phyloP scores from a whole-genome alignment of 345 rosid genomes.

The Geranium rotundifolium region DNA sequence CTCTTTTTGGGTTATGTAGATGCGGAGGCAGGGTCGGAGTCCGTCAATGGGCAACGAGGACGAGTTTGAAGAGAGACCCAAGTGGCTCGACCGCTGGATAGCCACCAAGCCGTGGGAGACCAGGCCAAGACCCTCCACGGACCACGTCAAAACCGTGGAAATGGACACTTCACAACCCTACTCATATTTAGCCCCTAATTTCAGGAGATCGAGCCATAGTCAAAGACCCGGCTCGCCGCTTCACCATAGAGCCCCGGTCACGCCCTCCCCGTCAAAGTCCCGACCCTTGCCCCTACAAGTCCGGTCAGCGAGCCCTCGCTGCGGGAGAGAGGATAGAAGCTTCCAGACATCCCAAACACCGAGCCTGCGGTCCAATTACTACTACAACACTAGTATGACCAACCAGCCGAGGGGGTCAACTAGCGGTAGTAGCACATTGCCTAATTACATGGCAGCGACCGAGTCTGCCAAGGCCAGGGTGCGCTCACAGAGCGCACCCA shows the following conservation, averaged over 20 bases:
- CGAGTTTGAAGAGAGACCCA: conserved; percentile 34
- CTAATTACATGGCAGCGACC: conserved; percentile 83
- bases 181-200: conserved; percentile 12
- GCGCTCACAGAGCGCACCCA: conserved; percentile 66
- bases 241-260: conserved; percentile 20
- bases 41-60: conserved; percentile 47
- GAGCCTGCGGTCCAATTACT: conserved; percentile 13
- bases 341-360: conserved; percentile 37
- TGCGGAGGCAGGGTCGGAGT: conserved; percentile 44
- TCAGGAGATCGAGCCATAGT: conserved; percentile 13
- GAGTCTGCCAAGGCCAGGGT: conserved; percentile 75
- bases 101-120: conserved; percentile 62
- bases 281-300: conserved; percentile 36
- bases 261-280: conserved; percentile 57
- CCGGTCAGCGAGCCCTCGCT: conserved; percentile 61
- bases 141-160: conserved; percentile 44
- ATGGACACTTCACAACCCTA: conserved; percentile 27
- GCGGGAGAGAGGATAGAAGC: conserved; percentile 18
- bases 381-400: no score
- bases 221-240: conserved; percentile 9
- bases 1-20: conserved; percentile 23
- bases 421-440: conserved; percentile 22
- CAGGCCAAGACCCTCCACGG: conserved; percentile 30
- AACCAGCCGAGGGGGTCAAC: not conserved
- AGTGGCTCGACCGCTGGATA: conserved; percentile 86